Base-by-base conservation (phyloP, 352 stramenopile genomes). In the Lagenidium giganteum region DNA sequence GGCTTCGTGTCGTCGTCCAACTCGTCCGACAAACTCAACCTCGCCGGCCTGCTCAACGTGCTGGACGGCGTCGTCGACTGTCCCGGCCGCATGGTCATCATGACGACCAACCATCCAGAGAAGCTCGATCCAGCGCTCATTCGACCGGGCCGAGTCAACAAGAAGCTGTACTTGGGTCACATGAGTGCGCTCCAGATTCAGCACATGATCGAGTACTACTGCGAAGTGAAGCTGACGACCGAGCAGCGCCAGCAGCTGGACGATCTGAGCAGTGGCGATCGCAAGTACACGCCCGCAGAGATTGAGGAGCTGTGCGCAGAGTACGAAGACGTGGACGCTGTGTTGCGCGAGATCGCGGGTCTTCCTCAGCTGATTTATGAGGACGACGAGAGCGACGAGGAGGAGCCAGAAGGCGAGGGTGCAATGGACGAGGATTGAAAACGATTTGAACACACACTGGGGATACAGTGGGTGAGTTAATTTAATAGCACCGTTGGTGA, bases 101-200 rank as follows among this genome's bases (percentile, higher is more conserved):
- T 93, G 69, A 92, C 85, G 12, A 88, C 75, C n/a, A 96, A 96
- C 63, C 79, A 93, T 51, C 85, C 81, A 1, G 85, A 96, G 56
- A 79, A 72, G 26, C 67, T 96, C n/a, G 85, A 96, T 64, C 71
- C 17, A 60, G 83, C 51, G 26, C 25, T 61, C 18, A 54, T 61
- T 26, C 51, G 51, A 30, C 51, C 51, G 12, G 51, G 51, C 13
- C 74, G 83, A 23, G 68, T 95, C 28, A 79, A 93, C 46, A 72
- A 79, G 54, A 79, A 66, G 46, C 26, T 89, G 8, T 26, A 69
- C 31, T 53, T 88, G 21, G 61, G 62, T 22, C 63, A 64, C 48
- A 71, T 83, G 41, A 45, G 52, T 16, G 39, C 33, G 14, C 6
- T 29, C 8, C 47, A 59, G 26, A 47, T 43, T 8, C 33, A 47